Percentiles rank a stretch among this genome's conserved stretches.
Evolutionary conservation across 176 grass and related monocot genomes (phyloP).

Genomic region (Aegilops sharonensis): DNA sequence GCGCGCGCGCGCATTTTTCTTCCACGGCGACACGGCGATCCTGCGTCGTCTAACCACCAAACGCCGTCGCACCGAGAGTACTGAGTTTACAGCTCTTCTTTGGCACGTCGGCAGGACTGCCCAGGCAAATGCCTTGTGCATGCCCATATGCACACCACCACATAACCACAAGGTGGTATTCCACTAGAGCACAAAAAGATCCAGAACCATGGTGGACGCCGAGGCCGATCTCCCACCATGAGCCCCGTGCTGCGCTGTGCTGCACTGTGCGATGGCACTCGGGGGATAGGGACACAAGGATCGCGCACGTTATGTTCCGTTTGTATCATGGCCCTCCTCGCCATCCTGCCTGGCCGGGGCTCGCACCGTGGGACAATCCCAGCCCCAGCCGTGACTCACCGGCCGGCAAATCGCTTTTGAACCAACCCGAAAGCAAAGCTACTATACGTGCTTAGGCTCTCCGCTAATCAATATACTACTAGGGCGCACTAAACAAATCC

Average conservation of each 20-base stretch:
- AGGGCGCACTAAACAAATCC: constrained; percentile 29
- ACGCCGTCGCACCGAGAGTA: too few relatives aligned
- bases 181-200: background rate
- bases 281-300: background rate
- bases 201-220: background rate
- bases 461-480: background rate
- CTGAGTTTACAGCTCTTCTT: too few relatives aligned
- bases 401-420: background rate
- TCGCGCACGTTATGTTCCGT: background rate
- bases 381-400: background rate
- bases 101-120: too few relatives aligned
- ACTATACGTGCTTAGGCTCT: constrained; percentile 1
- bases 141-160: background rate
- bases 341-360: background rate
- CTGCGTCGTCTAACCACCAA: too few relatives aligned
- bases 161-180: too few relatives aligned
- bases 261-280: background rate
- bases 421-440: constrained; percentile 21
- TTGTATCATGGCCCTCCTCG: background rate
- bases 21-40: background rate
- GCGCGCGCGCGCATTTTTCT: background rate
- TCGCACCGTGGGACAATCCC: background rate
- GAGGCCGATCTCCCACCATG: background rate
- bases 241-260: background rate
- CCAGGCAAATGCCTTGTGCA: too few relatives aligned